Base-by-base conservation (phyloP, 1,284 basidiomycete species). In the Ustilago cynodontis region DNA sequence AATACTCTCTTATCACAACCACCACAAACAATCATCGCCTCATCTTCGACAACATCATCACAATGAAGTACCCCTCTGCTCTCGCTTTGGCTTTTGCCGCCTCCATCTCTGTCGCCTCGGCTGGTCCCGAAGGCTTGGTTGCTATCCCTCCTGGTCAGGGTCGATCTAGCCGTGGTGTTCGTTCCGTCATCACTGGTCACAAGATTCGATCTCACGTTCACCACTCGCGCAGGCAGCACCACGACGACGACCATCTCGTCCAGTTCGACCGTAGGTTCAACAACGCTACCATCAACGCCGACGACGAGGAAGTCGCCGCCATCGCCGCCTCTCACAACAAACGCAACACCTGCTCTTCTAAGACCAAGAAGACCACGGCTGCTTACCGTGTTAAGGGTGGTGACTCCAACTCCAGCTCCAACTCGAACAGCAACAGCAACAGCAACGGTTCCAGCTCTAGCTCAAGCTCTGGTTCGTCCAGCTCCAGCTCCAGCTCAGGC, bases 111-210 rank as follows among this genome's bases (percentile, higher is more conserved):
- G 22, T 72, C 43, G 64, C 51, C 22, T 71, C 67, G 61, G 67
- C 65, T 39, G 60, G 59, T 49, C 60, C 64, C 18, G 73, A 76
- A 28, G 29, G 39, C 5, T 51, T 62, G 50, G 49, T 72, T 18
- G 63, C 69, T 57, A 26, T 72, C 50, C 65, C 69, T 41, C 71
- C 69, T n/a, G 77, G 71, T 53, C 77, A 78, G 45, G 68, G 77
- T 37, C 71, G 68, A 22, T 65, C 62, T 68, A 72, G 55, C 57
- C 65, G 62, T 28, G 69, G 71, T 57, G 64, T 78, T 45, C 71
- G 72, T 14, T 70, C 68, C 68, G 65, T 78, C 61, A 71, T 78
- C 62, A 74, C 76, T n/a, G 76, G 76, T 33, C 76, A 74, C 61
- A 78, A 78, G 71, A 74, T 78, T 39, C 76, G 76, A 18, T 71